Percentiles rank a stretch among this genome's conserved stretches.
These are phyloP conservation scores for Floccularia luteovirens DNA, from an alignment of 768 basidiomycete genomes.

Conservation along the genomic window DNA sequence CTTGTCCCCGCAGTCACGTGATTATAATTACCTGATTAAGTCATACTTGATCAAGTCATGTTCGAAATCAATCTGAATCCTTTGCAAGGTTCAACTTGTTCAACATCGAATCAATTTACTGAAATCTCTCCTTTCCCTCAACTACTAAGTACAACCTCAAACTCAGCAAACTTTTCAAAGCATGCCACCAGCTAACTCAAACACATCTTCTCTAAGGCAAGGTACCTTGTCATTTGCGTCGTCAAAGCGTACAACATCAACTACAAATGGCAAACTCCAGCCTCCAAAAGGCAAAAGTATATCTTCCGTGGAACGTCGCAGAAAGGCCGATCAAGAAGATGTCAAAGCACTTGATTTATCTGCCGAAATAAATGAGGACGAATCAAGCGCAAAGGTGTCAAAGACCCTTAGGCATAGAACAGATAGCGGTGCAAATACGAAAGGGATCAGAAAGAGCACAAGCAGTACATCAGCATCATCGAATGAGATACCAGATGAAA, in stretches of 20 bases:
- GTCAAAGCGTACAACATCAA: conserved; percentile 6
- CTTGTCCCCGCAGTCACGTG: no score
- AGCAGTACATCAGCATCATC: neutral
- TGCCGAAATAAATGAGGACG: neutral
- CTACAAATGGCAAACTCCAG: conserved; percentile 1
- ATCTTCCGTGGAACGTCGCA: conserved; percentile 4
- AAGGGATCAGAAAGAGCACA: neutral
- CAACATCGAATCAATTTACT: no score
- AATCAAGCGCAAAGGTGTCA: neutral
- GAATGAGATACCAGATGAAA: conserved; percentile 10
- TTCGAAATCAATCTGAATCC: no score
- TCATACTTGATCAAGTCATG: no score
- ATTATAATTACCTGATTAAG: no score
- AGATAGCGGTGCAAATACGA: neutral
- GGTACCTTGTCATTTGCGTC: conserved; percentile 5
- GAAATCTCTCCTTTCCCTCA: no score
- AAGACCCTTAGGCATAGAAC: neutral
- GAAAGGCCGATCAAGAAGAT: neutral
- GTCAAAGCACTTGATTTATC: neutral
- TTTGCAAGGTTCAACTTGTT: no score
- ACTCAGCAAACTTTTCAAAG: neutral
- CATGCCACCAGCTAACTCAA: neutral
- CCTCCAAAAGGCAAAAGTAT: conserved; percentile 7
- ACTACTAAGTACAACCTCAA: no score
- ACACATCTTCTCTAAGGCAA: conserved; percentile 1